Percentiles rank a stretch among this genome's conserved stretches.
These are phyloP conservation scores for Dissophora globulifera DNA, from an alignment of 192 early-diverging fungal genomes.

Conservation along the genomic window DNA sequence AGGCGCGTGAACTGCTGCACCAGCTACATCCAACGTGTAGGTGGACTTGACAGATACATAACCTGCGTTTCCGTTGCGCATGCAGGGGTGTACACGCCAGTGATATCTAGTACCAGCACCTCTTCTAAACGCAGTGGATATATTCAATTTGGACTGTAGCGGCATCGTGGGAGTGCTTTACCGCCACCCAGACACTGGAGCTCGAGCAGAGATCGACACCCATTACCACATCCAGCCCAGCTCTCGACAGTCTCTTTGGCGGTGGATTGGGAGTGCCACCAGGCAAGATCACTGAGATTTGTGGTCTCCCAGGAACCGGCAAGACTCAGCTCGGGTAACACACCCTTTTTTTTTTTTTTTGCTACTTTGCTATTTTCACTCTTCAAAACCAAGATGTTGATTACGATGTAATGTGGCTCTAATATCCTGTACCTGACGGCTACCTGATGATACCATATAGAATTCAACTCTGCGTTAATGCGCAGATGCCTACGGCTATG, in stretches of 20 bases:
- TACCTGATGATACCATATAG: too few species aligned
- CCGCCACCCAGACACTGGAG: slow-evolving; percentile 17
- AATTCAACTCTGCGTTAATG: slow-evolving; percentile 47
- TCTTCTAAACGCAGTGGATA: too few species aligned
- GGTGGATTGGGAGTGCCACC: slow-evolving; percentile 14
- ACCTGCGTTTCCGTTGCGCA: too few species aligned
- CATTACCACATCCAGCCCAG: slow-evolving; percentile 33
- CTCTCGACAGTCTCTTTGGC: slow-evolving; percentile 34
- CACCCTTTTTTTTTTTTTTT: too few species aligned
- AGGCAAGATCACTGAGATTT: slow-evolving; percentile 45
- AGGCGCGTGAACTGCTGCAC: slow-evolving; percentile 8
- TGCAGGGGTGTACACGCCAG: too few species aligned
- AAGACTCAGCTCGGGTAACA: slow-evolving; percentile 52
- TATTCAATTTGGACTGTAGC: not conserved
- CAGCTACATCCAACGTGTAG: slow-evolving; percentile 23
- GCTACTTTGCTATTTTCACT: too few species aligned
- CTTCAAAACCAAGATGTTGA: too few species aligned
- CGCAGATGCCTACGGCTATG: slow-evolving; percentile 14
- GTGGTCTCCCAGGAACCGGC: slow-evolving; percentile 29
- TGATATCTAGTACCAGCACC: too few species aligned
- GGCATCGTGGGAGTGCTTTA: not conserved
- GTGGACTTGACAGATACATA: too few species aligned
- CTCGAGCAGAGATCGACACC: slow-evolving; percentile 15
- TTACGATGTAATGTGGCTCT: too few species aligned
- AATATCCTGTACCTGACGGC: too few species aligned